Percentiles rank a stretch among this genome's conserved stretches.
These are phyloP conservation scores for Colletotrichum spaethianum DNA, from an alignment of 2,329 filamentous ascomycete genomes.

Conservation along the genomic window DNA sequence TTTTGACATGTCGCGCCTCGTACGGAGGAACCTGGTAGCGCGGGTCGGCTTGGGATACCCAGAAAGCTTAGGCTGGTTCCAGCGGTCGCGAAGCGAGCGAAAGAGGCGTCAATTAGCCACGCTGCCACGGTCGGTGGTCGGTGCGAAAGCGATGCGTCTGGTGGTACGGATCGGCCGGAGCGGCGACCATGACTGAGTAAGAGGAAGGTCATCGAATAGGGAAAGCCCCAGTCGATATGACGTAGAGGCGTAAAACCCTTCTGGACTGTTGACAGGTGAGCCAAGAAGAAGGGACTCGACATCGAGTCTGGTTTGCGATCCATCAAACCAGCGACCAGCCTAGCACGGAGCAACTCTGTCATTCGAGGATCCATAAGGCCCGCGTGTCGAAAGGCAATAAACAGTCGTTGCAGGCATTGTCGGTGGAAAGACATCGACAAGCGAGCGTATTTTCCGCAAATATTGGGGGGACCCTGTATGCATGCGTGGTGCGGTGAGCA, in stretches of 20 bases:
- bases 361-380: constrained; percentile 19
- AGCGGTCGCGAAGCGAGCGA: constrained; percentile 27
- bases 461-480: constrained; percentile 37
- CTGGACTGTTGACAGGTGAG: constrained; percentile 28
- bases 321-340: constrained; percentile 15
- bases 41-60: constrained; percentile 18
- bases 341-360: constrained; percentile 29
- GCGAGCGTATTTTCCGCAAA: constrained; percentile 28
- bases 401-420: constrained; percentile 20
- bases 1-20: constrained; percentile 17
- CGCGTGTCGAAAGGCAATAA: constrained; percentile 13
- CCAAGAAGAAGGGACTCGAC: constrained; percentile 24
- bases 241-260: constrained; percentile 29
- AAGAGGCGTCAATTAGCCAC: constrained; percentile 32
- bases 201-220: constrained; percentile 17
- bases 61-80: constrained; percentile 34
- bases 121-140: constrained; percentile 20
- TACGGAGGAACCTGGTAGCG: constrained; percentile 21
- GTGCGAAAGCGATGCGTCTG: constrained; percentile 21
- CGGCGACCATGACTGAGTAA: constrained; percentile 34
- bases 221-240: constrained; percentile 31
- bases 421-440: neutral
- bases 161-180: constrained; percentile 40
- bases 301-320: constrained; percentile 17
- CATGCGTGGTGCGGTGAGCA: constrained; percentile 38